phyloP scores from a whole-genome alignment of 2,329 filamentous ascomycete species.

The Cladosporium sp. region DNA sequence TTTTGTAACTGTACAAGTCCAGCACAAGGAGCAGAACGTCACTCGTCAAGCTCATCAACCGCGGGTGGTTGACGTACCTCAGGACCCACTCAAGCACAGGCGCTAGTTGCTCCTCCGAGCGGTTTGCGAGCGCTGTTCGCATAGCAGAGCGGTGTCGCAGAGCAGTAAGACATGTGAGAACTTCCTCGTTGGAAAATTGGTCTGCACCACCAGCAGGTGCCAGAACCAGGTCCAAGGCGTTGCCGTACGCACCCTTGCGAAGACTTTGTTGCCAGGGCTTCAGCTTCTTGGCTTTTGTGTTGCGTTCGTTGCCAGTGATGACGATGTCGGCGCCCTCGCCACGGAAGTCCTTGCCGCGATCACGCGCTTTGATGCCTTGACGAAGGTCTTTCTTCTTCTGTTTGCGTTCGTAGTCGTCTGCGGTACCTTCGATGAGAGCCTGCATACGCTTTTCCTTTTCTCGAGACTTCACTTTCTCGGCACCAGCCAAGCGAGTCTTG shows the following conservation, averaged over 20 bases:
- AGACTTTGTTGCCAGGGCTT: slow-evolving; percentile 77
- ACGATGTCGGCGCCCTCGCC: slow-evolving; percentile 85
- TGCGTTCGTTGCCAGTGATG: slow-evolving; percentile 69
- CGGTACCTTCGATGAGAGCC: slow-evolving; percentile 70
- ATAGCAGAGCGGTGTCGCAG: slow-evolving; percentile 85
- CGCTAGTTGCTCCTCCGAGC: slow-evolving; percentile 76
- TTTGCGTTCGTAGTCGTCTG: slow-evolving; percentile 72
- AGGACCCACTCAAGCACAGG: slow-evolving; percentile 81
- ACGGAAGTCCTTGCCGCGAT: slow-evolving; percentile 69
- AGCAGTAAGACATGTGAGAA: slow-evolving; percentile 75
- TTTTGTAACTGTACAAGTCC: slow-evolving; percentile 80
- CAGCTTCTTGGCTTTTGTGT: slow-evolving; percentile 58
- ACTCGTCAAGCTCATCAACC: slow-evolving; percentile 74
- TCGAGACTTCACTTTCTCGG: slow-evolving; percentile 70
- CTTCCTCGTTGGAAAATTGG: slow-evolving; percentile 30
- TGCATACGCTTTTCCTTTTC: slow-evolving; percentile 83
- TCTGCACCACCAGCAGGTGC: slow-evolving; percentile 19
- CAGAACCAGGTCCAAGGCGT: slow-evolving; percentile 76
- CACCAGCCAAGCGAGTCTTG: slow-evolving; percentile 79
- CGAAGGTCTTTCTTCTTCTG: slow-evolving; percentile 59
- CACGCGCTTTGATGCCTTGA: slow-evolving; percentile 57
- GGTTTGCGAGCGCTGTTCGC: slow-evolving; percentile 70
- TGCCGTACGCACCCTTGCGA: slow-evolving; percentile 70
- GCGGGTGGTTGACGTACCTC: slow-evolving; percentile 75
- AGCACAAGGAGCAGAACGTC: slow-evolving; percentile 79